phyloP scores from a whole-genome alignment of 345 rosid genomes.

The Sapria himalayana region DNA sequence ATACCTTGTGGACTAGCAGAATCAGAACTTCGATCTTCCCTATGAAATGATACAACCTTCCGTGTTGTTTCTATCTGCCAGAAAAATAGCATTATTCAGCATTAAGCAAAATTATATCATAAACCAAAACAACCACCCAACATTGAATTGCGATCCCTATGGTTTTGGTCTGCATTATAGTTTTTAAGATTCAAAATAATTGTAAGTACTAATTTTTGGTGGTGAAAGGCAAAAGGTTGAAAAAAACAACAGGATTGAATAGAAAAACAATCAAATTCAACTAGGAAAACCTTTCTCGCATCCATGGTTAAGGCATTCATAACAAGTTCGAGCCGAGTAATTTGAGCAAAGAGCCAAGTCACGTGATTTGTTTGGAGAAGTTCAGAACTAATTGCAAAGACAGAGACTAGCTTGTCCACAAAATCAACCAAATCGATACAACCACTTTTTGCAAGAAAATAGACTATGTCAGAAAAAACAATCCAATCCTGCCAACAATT shows the following conservation, averaged over 20 bases:
- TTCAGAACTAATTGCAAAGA: constrained; percentile 48
- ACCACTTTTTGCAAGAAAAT: constrained; percentile 73
- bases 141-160: too few relatives aligned
- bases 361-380: constrained; percentile 94
- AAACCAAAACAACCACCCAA: too few relatives aligned
- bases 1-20: constrained; percentile 81
- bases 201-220: too few relatives aligned
- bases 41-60: constrained; percentile 78
- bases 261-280: constrained; percentile 5
- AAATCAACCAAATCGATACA: constrained; percentile 93
- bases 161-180: too few relatives aligned
- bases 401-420: constrained; percentile 71
- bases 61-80: constrained; percentile 75
- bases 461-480: constrained; percentile 81
- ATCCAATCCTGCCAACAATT: constrained; percentile 99
- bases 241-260: not conserved
- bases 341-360: constrained; percentile 85
- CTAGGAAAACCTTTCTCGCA: constrained; percentile 55
- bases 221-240: not conserved
- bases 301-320: constrained; percentile 55
- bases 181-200: too few relatives aligned
- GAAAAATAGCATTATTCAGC: constrained; percentile 15
- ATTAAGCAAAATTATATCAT: too few relatives aligned
- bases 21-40: constrained; percentile 81
- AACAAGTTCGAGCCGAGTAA: constrained; percentile 73